These are phyloP conservation scores for Petasospora fabianii DNA, from an alignment of 1,139 yeast genomes.

Conservation along the genomic window DNA sequence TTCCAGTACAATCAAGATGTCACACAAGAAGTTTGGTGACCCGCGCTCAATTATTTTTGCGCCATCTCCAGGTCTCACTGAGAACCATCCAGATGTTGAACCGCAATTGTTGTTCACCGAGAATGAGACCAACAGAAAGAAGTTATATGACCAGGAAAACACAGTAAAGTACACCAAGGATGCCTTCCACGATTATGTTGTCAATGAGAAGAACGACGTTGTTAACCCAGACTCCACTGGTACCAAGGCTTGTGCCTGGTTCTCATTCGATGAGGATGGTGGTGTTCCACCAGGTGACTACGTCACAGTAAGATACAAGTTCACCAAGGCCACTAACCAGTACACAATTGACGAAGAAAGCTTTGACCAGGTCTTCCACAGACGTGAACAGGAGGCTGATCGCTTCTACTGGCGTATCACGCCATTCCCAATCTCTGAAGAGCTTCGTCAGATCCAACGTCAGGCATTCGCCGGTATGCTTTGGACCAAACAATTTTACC, in stretches of 20 bases:
- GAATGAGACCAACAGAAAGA: conserved; percentile 76
- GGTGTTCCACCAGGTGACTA: conserved; percentile 88
- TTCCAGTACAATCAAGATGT: conserved; percentile 48
- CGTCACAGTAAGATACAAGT: conserved; percentile 80
- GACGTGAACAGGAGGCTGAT: conserved; percentile 87
- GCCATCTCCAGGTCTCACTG: conserved; percentile 79
- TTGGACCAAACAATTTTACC: conserved; percentile 94
- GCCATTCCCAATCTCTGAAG: conserved; percentile 82
- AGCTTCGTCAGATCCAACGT: conserved; percentile 80
- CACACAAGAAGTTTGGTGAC: conserved; percentile 69
- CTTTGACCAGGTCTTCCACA: conserved; percentile 68
- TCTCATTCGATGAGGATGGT: conserved; percentile 67
- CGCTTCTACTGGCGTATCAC: conserved; percentile 89
- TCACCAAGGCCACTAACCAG: conserved; percentile 42
- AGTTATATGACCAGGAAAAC: conserved; percentile 62
- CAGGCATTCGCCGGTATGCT: conserved; percentile 93
- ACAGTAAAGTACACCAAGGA: conserved; percentile 67
- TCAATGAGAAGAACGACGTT: conserved; percentile 54
- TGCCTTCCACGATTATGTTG: conserved; percentile 83
- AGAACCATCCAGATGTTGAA: conserved; percentile 60
- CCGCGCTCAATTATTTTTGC: conserved; percentile 66
- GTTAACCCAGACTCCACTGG: conserved; percentile 70
- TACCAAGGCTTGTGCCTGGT: conserved; percentile 80
- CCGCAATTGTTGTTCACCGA: conserved; percentile 81
- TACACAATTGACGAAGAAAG: conserved; percentile 59